Base-by-base conservation (phyloP, 148 eudicot genomes). In the Heliamphora exappendiculata region DNA sequence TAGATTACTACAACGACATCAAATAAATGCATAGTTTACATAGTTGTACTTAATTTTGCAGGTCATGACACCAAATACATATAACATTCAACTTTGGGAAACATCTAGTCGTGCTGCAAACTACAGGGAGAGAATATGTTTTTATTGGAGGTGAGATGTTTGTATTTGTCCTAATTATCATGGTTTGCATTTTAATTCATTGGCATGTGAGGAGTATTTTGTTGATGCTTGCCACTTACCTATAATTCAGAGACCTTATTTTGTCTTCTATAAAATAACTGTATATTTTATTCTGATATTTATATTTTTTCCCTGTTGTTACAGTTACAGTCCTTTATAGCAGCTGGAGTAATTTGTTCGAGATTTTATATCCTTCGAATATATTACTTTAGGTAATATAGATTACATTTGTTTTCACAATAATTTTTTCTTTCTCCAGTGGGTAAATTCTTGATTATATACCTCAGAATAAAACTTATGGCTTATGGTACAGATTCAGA, bases 71-170 rank as follows among this genome's bases (percentile, higher is more conserved):
- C 98, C 98, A 70, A 94, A 94, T 84, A 89, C 91, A 71, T 94
- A 88, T 81, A 94, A 94, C 75, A 94, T 94, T 97, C 88, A 92
- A 78, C 91, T 94, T 20, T 94, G 98, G 98, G 95, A 91, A 77
- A 89, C 93, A 36, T 94, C 98, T 66, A 97, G 98, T 42, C 98
- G 92, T 83, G 95, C 98, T 73, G 97, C 93, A 72, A 92, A 94
- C 67, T 94, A 94, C 75, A 90, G 83, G 84, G 97, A 94, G 84
- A 94, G 93, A 94, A 88, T 97, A n/a, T n/a, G n/a, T n/a, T n/a
- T n/a, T n/a, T n/a, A n/a, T n/a, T n/a, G n/a, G n/a, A n/a, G n/a
- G n/a, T 94, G 58, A 73, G 85, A 49, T 67, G 20, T 83, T 68
- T 75, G n/a, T 7, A 72, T 34, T 45, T 19, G 42, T 57, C 13